Percentiles rank a stretch among this genome's conserved stretches.
phyloP scores from a whole-genome alignment of 345 rosid species.

The Heritiera fomes region DNA sequence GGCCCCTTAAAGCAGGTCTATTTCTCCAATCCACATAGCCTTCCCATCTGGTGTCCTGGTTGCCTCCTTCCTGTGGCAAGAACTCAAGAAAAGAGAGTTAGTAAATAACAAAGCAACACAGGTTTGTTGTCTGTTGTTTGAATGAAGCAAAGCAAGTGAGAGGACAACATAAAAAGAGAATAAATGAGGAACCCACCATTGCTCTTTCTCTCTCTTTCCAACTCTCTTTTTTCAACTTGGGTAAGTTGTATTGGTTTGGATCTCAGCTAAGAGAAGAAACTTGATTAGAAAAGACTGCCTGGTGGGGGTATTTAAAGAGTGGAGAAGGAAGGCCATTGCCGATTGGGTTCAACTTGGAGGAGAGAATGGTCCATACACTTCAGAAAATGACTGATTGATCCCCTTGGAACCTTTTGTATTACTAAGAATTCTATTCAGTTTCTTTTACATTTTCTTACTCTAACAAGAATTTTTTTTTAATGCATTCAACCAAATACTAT shows the following conservation, averaged over 20 bases:
- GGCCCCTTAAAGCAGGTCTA: constrained; percentile 56
- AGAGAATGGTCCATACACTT: constrained; percentile 40
- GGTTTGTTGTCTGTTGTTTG: background rate
- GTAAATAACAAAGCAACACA: background rate
- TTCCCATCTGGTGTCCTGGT: constrained; percentile 53
- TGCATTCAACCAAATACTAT: too few species aligned
- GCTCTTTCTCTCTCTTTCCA: background rate
- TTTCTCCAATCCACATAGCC: constrained; percentile 85
- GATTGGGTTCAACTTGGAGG: constrained; percentile 37
- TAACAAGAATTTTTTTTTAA: background rate
- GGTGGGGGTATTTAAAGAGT: constrained; percentile 45
- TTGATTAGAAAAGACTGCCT: constrained; percentile 38
- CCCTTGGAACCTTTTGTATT: background rate
- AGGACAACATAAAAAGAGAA: background rate
- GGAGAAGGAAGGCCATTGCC: constrained; percentile 3
- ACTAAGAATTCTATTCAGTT: background rate
- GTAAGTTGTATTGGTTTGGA: constrained; percentile 24
- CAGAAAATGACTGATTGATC: constrained; percentile 45
- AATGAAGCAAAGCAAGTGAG: constrained; percentile 9
- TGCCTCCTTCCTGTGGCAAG: constrained; percentile 49
- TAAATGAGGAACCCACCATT: constrained; percentile 64
- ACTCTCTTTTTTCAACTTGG: constrained; percentile 2
- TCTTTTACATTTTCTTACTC: constrained; percentile 4
- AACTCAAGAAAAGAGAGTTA: background rate
- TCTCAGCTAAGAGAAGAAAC: constrained; percentile 21